Base-by-base conservation (phyloP, 306 rosid species). In the Sicyos edulis region DNA sequence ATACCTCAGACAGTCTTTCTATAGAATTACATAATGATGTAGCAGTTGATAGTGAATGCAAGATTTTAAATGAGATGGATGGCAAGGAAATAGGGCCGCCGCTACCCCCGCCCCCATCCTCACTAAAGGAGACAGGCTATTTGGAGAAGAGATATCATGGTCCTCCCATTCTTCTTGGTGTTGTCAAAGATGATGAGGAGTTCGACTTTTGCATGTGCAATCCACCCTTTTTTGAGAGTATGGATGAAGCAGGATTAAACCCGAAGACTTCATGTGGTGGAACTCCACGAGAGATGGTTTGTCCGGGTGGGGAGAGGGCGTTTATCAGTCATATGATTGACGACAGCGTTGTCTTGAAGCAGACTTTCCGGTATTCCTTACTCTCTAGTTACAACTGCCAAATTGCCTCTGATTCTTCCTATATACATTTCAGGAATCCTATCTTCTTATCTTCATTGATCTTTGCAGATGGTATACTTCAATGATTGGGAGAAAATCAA, bases 121-220 rank as follows among this genome's bases (percentile, higher is more conserved):
- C 86, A 51, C 77, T 53, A 53, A 79, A 78, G 78, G 84, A 64
- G 71, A 73, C 14, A 60, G 45, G 54, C 34, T 61, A 49, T 32
- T 75, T 16, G 67, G 66, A 72, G 55, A 77, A 74, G 66, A 85
- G 60, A 50, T 92, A 87, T 77, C 16, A n/a, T 52, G 96, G 93
- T 45, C 89, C 87, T 42, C 88, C 90, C 42, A 75, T 92, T 64
- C 98, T 92, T 82, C 83, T 82, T 58, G 96, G 88, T 60, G 96
- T 87, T 55, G 89, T 90, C 37, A 87, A 50, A 82, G 91, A 84
- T 21, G 90, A 78, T 62, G 96, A 92, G 73, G 84, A 82, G 82
- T 92, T 92, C 75, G 96, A 92, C 84, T 92, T 92, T 76, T 90
- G 93, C 84, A 90, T 92, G 96, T 92, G 98, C 79, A 92, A 92